A percentile compares a stretch with the other conserved stretches of the same genome.
Evolutionary conservation across 306 rosid species (phyloP).

Genomic region (Cercis canadensis): DNA sequence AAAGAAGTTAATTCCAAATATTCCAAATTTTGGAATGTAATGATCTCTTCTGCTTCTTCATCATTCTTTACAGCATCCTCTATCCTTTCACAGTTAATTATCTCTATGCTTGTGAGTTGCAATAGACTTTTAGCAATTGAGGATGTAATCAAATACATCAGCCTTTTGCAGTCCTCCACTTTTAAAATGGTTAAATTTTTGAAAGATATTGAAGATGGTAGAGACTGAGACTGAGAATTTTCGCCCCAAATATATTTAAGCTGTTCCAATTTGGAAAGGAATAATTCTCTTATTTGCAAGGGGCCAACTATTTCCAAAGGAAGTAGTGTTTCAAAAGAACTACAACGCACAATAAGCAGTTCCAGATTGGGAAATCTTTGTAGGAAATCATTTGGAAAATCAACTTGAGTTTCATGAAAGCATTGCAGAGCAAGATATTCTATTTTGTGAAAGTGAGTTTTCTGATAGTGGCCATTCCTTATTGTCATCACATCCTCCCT

Average conservation of each 20-base stretch:
- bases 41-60: no score
- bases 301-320: not conserved
- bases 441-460: no score
- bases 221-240: no score
- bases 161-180: not conserved
- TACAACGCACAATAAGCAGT: not conserved
- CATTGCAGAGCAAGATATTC: no score
- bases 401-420: not conserved
- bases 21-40: no score
- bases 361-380: not conserved
- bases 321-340: not conserved
- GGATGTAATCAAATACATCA: not conserved
- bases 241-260: no score
- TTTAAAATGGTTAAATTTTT: not conserved
- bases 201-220: no score
- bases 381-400: not conserved
- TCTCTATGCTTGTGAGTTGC: not conserved
- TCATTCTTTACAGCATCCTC: no score
- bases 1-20: no score
- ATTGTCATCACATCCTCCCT: not conserved
- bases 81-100: not conserved
- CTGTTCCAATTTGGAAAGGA: no score
- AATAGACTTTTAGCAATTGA: not conserved
- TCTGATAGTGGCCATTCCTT: not conserved
- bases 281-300: no score